These are phyloP conservation scores for Penicillium turbatum DNA, from an alignment of 495 filamentous ascomycete species.

Conservation along the genomic window DNA sequence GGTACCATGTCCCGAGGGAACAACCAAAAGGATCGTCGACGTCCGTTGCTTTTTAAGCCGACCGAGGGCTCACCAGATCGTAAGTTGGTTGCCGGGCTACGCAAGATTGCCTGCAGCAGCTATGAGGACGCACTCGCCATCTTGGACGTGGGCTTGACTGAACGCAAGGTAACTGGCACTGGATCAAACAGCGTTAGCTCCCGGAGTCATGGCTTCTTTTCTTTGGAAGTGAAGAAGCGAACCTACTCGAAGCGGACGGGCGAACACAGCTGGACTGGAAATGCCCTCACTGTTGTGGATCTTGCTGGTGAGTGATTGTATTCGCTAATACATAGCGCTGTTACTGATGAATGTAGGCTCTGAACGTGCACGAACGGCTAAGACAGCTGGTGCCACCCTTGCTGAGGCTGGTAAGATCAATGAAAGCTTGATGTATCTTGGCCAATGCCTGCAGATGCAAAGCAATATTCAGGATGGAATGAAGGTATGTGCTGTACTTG, in stretches of 20 bases:
- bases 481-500: slow-evolving; percentile 54
- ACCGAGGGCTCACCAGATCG: slow-evolving; percentile 79
- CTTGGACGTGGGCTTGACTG: slow-evolving; percentile 82
- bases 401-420: slow-evolving; percentile 98
- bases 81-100: slow-evolving; percentile 86
- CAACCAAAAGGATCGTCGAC: slow-evolving; percentile 63
- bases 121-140: slow-evolving; percentile 87
- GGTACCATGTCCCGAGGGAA: slow-evolving; percentile 39
- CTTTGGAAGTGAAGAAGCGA: slow-evolving; percentile 87
- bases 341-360: slow-evolving; percentile 51
- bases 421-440: slow-evolving; percentile 94
- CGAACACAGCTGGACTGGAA: slow-evolving; percentile 66
- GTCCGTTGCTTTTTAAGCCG: slow-evolving; percentile 79
- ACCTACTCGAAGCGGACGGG: slow-evolving; percentile 47
- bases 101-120: slow-evolving; percentile 82
- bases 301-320: slow-evolving; percentile 60
- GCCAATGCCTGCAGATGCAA: slow-evolving; percentile 96
- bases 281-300: slow-evolving; percentile 85
- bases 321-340: neutral
- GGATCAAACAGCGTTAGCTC: slow-evolving; percentile 85
- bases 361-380: slow-evolving; percentile 86
- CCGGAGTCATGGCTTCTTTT: slow-evolving; percentile 94
- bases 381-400: slow-evolving; percentile 86
- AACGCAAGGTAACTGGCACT: slow-evolving; percentile 84
- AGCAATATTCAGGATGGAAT: slow-evolving; percentile 67